phyloP scores from a whole-genome alignment of 1,139 yeast genomes.

The Geotrichum klebahnii region DNA sequence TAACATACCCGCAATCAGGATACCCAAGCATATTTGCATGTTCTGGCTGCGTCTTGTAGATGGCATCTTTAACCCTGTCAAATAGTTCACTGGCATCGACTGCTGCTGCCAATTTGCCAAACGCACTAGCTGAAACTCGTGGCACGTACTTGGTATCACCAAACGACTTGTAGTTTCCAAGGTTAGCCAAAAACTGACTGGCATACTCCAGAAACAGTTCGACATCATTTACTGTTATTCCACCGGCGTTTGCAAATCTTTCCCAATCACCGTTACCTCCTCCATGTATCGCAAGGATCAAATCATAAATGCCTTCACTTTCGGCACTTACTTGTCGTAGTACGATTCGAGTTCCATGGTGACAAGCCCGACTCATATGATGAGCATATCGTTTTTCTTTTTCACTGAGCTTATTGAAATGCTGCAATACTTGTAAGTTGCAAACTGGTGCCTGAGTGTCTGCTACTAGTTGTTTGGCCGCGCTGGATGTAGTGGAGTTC shows the following conservation, averaged over 20 bases:
- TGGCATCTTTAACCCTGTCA: constrained; percentile 44
- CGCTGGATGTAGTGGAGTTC: too few species aligned
- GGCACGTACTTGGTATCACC: constrained; percentile 88
- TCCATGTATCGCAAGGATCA: constrained; percentile 59
- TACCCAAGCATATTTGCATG: constrained; percentile 61
- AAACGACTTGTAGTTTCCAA: constrained; percentile 84
- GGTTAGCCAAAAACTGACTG: constrained; percentile 70
- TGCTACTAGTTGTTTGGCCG: too few species aligned
- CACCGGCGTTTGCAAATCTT: neutral
- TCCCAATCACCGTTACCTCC: constrained; percentile 35
- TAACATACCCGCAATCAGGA: constrained; percentile 69
- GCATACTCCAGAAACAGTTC: constrained; percentile 66
- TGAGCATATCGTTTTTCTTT: constrained; percentile 71
- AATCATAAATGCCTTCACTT: constrained; percentile 67
- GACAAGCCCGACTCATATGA: constrained; percentile 62
- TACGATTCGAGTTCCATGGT: constrained; percentile 75
- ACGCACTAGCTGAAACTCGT: constrained; percentile 44
- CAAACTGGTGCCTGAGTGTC: constrained; percentile 48
- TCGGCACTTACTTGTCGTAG: constrained; percentile 79
- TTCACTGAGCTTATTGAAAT: constrained; percentile 48
- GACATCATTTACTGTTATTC: constrained; percentile 10
- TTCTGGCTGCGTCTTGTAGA: constrained; percentile 51
- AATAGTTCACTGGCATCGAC: constrained; percentile 43
- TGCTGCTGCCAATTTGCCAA: constrained; percentile 1
- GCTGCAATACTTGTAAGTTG: constrained; percentile 37